Percentiles rank a stretch among this genome's conserved stretches.
These are phyloP conservation scores for Heterobasidion annosum DNA, from an alignment of 1,284 basidiomycete genomes.

Conservation along the genomic window DNA sequence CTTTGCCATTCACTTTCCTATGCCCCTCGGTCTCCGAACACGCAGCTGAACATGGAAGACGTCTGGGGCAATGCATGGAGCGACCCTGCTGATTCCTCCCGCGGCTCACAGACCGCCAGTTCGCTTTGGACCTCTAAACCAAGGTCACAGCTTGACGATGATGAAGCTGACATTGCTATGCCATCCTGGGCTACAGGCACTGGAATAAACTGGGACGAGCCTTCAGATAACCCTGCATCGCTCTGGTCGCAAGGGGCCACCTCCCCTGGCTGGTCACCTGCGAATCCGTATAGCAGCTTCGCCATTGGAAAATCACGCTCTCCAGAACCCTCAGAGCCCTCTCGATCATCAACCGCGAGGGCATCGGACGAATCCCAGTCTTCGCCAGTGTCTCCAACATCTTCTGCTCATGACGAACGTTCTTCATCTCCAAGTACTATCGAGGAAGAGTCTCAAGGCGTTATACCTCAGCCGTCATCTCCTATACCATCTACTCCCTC, in stretches of 20 bases:
- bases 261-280: slow-evolving; percentile 6
- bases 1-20: neutral
- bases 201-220: slow-evolving; percentile 37
- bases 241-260: slow-evolving; percentile 6
- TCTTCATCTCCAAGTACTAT: neutral
- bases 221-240: slow-evolving; percentile 24
- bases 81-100: slow-evolving; percentile 22
- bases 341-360: slow-evolving; percentile 2
- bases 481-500: slow-evolving; percentile 16
- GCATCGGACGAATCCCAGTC: neutral
- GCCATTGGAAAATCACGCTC: slow-evolving; percentile 18
- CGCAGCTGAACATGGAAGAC: slow-evolving; percentile 41
- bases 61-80: slow-evolving; percentile 63
- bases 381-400: neutral
- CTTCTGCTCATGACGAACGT: neutral
- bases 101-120: slow-evolving; percentile 12
- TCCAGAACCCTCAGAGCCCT: slow-evolving; percentile 8
- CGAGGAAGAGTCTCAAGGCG: neutral
- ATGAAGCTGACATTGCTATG: slow-evolving; percentile 40
- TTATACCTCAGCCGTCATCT: slow-evolving; percentile 7
- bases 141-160: slow-evolving; percentile 18
- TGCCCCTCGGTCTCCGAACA: neutral
- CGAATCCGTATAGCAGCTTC: slow-evolving; percentile 27
- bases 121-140: slow-evolving; percentile 9
- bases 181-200: slow-evolving; percentile 44